phyloP scores from a whole-genome alignment of 2,329 filamentous ascomycete species.

The Geoglossum cookeanum region DNA sequence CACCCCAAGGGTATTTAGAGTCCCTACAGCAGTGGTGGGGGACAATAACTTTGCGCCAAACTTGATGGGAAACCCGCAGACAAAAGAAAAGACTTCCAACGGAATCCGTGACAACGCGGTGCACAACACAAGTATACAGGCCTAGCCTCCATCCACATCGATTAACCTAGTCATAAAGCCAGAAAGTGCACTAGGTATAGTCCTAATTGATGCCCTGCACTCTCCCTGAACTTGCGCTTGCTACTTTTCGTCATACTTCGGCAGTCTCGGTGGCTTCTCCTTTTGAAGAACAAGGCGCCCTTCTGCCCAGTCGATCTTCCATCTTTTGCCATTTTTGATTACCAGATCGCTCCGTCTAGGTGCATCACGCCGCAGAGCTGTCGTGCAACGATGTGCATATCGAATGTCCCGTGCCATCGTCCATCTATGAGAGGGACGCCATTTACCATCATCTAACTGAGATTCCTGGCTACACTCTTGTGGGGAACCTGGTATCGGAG shows the following conservation, averaged over 20 bases:
- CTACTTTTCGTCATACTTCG: not conserved
- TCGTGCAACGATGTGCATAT: conserved; percentile 14
- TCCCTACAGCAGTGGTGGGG: not conserved
- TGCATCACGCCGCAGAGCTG: conserved; percentile 12
- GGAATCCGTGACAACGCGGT: not conserved
- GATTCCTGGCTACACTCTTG: not conserved
- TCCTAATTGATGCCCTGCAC: not conserved
- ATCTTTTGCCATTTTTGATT: conserved; percentile 13
- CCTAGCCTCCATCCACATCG: not conserved
- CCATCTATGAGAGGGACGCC: conserved; percentile 10
- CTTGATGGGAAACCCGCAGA: not conserved
- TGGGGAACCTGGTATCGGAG: conserved; percentile 1
- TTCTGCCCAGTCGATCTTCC: conserved; percentile 11
- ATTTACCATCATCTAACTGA: conserved; percentile 10
- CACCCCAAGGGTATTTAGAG: not conserved
- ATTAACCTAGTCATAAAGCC: not conserved
- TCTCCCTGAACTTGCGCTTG: not conserved
- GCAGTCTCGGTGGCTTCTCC: not conserved
- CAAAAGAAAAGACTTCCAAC: not conserved
- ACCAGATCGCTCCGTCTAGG: conserved; percentile 14
- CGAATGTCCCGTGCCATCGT: conserved; percentile 13
- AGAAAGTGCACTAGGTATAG: not conserved
- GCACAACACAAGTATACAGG: not conserved
- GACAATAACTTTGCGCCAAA: not conserved
- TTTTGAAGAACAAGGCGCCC: conserved; percentile 6